Percentiles rank a stretch among this genome's conserved stretches.
Conservation (phyloP, 352 stramenopile species). For the Thalassiosira mediterranea region DNA sequence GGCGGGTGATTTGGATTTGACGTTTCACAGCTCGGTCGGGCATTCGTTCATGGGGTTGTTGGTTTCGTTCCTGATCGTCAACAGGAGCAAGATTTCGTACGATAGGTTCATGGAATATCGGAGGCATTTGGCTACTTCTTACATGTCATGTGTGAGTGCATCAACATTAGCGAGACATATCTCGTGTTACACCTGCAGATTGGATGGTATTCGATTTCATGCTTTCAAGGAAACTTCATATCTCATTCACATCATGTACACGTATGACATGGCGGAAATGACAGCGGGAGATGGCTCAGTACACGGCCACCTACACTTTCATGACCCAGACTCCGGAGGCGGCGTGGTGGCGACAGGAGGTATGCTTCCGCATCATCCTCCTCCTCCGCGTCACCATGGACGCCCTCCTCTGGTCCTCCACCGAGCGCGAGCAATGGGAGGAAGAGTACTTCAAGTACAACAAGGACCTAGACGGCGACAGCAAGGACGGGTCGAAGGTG, state of each 20-base stretch:
- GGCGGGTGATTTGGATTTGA: slow-evolving; percentile 7
- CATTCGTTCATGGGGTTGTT: slow-evolving; percentile 49
- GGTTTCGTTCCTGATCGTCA: slow-evolving; percentile 48
- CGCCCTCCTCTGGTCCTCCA: slow-evolving; percentile 29
- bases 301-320: slow-evolving; percentile 26
- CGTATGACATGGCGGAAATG: too few relatives aligned
- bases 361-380: slow-evolving; percentile 41
- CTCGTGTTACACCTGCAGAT: too few relatives aligned
- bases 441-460: slow-evolving; percentile 8
- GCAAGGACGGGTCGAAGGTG: background rate
- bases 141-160: slow-evolving; percentile 20
- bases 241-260: too few relatives aligned
- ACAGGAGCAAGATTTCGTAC: slow-evolving; percentile 28
- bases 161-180: too few relatives aligned
- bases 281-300: slow-evolving; percentile 53
- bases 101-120: slow-evolving; percentile 38
- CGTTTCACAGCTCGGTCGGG: slow-evolving; percentile 30
- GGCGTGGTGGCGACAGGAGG: slow-evolving; percentile 49
- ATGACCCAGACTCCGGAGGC: slow-evolving; percentile 12
- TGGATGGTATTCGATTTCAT: too few relatives aligned
- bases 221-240: too few relatives aligned
- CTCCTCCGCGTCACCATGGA: slow-evolving; percentile 36
- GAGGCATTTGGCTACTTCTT: slow-evolving; percentile 21
- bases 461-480: background rate
- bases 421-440: slow-evolving; percentile 15